These are phyloP conservation scores for Cordyceps cicadae DNA, from an alignment of 2,329 filamentous ascomycete species.

Conservation along the genomic window DNA sequence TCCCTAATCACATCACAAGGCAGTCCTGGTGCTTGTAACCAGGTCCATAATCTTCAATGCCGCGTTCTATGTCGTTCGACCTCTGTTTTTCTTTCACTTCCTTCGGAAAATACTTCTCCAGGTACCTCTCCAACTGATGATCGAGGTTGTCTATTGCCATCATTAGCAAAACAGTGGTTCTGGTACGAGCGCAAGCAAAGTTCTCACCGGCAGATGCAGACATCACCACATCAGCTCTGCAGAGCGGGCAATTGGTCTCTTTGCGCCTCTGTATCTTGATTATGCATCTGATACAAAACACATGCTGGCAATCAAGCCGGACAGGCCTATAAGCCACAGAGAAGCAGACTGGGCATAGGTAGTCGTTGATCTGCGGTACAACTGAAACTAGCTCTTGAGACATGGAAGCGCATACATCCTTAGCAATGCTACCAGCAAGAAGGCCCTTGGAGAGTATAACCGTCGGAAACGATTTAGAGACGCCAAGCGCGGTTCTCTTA, in stretches of 20 bases:
- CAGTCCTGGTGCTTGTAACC: slow-evolving; percentile 54
- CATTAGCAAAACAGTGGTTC: background rate
- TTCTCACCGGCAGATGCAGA: slow-evolving; percentile 54
- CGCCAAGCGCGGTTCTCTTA: slow-evolving; percentile 69
- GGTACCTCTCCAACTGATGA: slow-evolving; percentile 54
- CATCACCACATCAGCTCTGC: slow-evolving; percentile 63
- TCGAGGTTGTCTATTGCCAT: slow-evolving; percentile 56
- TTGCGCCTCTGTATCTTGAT: slow-evolving; percentile 67
- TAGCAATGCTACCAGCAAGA: slow-evolving; percentile 60
- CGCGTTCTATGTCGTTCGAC: slow-evolving; percentile 68
- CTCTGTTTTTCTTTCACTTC: slow-evolving; percentile 59
- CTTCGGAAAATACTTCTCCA: slow-evolving; percentile 67
- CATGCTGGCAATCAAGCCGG: slow-evolving; percentile 63
- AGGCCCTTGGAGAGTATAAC: slow-evolving; percentile 51
- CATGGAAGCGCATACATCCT: slow-evolving; percentile 67
- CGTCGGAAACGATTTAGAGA: slow-evolving; percentile 53
- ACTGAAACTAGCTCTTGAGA: slow-evolving; percentile 62
- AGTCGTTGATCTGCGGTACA: slow-evolving; percentile 78
- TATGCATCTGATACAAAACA: slow-evolving; percentile 79
- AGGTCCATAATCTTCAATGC: slow-evolving; percentile 63
- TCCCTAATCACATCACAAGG: slow-evolving; percentile 43
- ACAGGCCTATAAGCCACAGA: slow-evolving; percentile 74
- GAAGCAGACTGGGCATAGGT: slow-evolving; percentile 73
- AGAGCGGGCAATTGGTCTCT: slow-evolving; percentile 66
- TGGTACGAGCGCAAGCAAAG: slow-evolving; percentile 15